Evolutionary conservation across 192 early-diverging fungal genomes (phyloP).

Genomic region (Dissophora ornata): DNA sequence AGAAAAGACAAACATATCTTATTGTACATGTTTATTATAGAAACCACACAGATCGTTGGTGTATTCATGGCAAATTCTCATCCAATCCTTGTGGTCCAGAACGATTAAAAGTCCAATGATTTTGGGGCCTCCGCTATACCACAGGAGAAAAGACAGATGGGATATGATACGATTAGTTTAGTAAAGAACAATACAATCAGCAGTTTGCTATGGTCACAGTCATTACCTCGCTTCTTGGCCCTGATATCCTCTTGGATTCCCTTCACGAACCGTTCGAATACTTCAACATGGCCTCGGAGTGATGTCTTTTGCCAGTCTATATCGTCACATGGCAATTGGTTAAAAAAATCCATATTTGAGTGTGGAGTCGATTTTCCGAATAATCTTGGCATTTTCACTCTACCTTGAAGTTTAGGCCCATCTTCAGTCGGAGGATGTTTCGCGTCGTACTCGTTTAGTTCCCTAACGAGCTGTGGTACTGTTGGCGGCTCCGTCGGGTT

Average conservation of each 20-base stretch:
- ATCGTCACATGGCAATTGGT: not conserved
- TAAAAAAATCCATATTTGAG: no score
- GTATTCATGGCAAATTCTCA: no score
- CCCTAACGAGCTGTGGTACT: conserved; percentile 70
- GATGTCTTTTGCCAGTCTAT: conserved; percentile 68
- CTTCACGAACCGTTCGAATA: conserved; percentile 77
- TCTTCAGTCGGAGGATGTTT: conserved; percentile 6
- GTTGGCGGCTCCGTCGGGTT: conserved; percentile 86
- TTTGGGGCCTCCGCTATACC: conserved; percentile 2
- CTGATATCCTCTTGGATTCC: conserved; percentile 52
- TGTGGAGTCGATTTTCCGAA: no score
- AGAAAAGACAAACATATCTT: no score
- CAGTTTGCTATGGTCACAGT: no score
- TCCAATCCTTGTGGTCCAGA: no score
- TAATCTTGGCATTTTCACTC: no score
- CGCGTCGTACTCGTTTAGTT: conserved; percentile 66
- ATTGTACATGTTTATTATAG: no score
- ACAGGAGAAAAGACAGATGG: no score
- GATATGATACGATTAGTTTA: no score
- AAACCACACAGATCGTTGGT: no score
- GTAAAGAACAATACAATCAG: no score
- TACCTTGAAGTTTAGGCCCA: conserved; percentile 55
- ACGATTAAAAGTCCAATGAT: conserved; percentile 23
- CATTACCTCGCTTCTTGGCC: conserved; percentile 55
- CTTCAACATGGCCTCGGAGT: conserved; percentile 66